These are phyloP conservation scores for Globisporangium sylvaticum DNA, from an alignment of 352 stramenopile genomes.

Conservation along the genomic window DNA sequence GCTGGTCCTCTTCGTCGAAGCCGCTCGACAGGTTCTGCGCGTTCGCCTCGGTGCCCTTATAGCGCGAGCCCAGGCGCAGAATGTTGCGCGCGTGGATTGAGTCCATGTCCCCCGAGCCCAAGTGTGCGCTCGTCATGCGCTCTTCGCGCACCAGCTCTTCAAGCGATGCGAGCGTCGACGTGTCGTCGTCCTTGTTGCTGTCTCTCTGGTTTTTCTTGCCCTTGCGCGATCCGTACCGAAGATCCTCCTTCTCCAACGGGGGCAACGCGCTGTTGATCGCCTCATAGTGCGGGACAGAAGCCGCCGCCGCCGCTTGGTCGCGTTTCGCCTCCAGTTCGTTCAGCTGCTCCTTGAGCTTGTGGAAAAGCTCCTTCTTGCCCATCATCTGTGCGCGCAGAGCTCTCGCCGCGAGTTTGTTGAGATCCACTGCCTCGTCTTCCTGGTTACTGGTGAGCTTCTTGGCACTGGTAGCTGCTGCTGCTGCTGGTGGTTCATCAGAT, in stretches of 20 bases:
- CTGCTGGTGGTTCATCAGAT: background rate
- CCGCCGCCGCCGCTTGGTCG: constrained; percentile 33
- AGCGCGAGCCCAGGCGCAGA: constrained; percentile 63
- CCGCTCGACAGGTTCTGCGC: constrained; percentile 61
- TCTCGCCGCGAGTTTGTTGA: constrained; percentile 81
- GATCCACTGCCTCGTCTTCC: constrained; percentile 33
- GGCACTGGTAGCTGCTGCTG: background rate
- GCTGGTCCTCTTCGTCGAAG: constrained; percentile 79
- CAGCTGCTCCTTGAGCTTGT: constrained; percentile 67
- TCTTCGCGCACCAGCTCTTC: constrained; percentile 81
- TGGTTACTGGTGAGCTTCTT: background rate
- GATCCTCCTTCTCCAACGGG: constrained; percentile 66
- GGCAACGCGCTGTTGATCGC: constrained; percentile 52
- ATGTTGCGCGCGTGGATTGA: constrained; percentile 66
- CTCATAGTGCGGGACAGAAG: constrained; percentile 56
- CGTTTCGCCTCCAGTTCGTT: constrained; percentile 74
- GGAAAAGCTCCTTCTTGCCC: constrained; percentile 72
- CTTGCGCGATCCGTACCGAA: constrained; percentile 51
- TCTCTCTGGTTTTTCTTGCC: constrained; percentile 56
- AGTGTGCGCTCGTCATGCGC: constrained; percentile 42
- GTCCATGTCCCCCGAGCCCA: constrained; percentile 63
- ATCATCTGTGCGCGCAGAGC: constrained; percentile 81
- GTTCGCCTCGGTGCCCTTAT: constrained; percentile 67
- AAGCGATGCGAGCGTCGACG: constrained; percentile 33
- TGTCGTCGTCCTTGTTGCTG: constrained; percentile 13